phyloP scores from a whole-genome alignment of 2,329 filamentous ascomycete genomes.

The Alternaria angustiovoidea region DNA sequence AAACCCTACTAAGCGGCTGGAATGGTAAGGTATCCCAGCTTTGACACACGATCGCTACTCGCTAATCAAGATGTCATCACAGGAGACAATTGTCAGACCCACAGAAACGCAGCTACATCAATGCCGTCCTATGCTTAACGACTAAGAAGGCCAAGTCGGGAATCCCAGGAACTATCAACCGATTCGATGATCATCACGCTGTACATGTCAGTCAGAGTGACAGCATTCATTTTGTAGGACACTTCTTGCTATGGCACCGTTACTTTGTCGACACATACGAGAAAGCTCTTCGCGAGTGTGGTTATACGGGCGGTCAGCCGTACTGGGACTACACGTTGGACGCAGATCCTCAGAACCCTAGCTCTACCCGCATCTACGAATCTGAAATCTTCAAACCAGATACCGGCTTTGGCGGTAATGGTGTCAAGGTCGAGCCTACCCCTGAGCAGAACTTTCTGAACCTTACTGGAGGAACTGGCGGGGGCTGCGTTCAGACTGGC shows the following conservation, averaged over 20 bases:
- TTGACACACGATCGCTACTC: neutral
- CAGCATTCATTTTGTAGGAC: neutral
- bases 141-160: neutral
- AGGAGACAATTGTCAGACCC: neutral
- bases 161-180: neutral
- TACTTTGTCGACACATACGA: neutral
- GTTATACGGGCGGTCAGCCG: slow-evolving; percentile 32
- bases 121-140: neutral
- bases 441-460: neutral
- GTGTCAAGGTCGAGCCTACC: neutral
- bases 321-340: slow-evolving; percentile 42
- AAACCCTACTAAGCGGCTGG: neutral
- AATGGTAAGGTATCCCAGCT: neutral
- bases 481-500: neutral
- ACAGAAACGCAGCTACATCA: neutral
- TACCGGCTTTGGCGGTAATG: neutral
- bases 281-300: slow-evolving; percentile 25
- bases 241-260: neutral
- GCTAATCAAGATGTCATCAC: neutral
- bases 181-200: neutral
- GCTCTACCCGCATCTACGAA: too few relatives aligned
- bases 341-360: too few relatives aligned
- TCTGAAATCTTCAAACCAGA: neutral
- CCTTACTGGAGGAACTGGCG: neutral
- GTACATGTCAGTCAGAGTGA: neutral